Percentiles rank a stretch among this genome's conserved stretches.
phyloP scores from a whole-genome alignment of 2,329 filamentous ascomycete genomes.

The Diplocarpon mali region DNA sequence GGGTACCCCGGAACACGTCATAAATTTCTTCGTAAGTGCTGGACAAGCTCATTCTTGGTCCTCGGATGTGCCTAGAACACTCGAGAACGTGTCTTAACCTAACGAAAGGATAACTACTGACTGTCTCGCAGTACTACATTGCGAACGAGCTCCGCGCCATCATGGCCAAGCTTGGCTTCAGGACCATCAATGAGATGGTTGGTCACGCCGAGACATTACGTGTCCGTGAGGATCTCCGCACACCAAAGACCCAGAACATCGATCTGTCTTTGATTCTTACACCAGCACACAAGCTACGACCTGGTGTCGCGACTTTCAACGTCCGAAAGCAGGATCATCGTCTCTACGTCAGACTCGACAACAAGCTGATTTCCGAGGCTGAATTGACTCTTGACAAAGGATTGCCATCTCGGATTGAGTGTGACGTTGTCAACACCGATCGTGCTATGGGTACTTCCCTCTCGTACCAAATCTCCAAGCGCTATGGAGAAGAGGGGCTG shows the following conservation, averaged over 20 bases:
- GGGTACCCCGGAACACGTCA: constrained; percentile 88
- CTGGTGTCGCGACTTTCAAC: constrained; percentile 92
- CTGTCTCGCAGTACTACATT: constrained; percentile 56
- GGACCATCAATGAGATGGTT: constrained; percentile 96
- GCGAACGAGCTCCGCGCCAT: constrained; percentile 93
- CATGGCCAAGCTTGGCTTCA: constrained; percentile 91
- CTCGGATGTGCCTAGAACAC: no score
- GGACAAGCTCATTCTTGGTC: no score
- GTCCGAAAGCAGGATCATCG: constrained; percentile 96
- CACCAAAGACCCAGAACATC: constrained; percentile 82
- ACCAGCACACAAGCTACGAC: constrained; percentile 88
- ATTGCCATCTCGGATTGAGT: constrained; percentile 84
- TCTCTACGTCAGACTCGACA: constrained; percentile 85
- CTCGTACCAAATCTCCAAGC: constrained; percentile 90
- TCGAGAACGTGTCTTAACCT: no score
- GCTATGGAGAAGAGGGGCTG: constrained; percentile 79
- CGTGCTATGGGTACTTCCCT: constrained; percentile 87
- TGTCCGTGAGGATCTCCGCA: constrained; percentile 80
- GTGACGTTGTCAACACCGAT: constrained; percentile 93
- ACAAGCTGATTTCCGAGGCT: constrained; percentile 93
- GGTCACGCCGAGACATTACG: constrained; percentile 79
- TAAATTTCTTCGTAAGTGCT: constrained; percentile 57
- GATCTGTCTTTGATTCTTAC: constrained; percentile 88
- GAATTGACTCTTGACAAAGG: constrained; percentile 93
- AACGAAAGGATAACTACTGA: no score